Evolutionary conservation across 2,329 filamentous ascomycete genomes (phyloP), one percentile per base, ranked within the genome.

Genomic region (Tolypocladium tundrense): DNA sequence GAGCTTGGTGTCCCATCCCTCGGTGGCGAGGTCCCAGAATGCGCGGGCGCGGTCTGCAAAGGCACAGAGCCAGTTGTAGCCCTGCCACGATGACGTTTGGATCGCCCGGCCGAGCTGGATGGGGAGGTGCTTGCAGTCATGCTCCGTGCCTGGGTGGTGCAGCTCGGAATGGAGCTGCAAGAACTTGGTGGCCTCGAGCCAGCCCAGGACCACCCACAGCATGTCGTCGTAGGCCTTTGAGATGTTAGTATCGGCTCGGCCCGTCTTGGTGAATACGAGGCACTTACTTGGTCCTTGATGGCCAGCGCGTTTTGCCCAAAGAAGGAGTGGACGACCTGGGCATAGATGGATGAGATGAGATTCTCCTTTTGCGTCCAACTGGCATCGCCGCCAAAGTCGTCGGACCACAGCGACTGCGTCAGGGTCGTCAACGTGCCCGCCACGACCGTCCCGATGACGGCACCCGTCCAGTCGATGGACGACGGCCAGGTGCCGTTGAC

Each of bases 401-500:
- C 58, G 24, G 72, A 64, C 40, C 69, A 69, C 33, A 87, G 73
- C 13, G 83, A 84, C 55, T 75, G 78, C 40, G 88, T 88, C 57
- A 96, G 75, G n/a, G 88, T 86, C 19, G 80, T 83, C 19, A 94
- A 79, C 3, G 86, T 82, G 16, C 86, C 88, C 0, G 90, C 88
- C 41, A 96, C 74, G 58, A 93, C 85, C 0, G 92, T 96, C 50
- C 86, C 86, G 64, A 90, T 77, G 10, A 97, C 90, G 4, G 93
- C 92, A 21, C 86, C 87, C 0, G 93, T 97, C 93, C 93, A 97
- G 75, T 97, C 93, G 66, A 96, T 97, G 39, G 89, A 83, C 1
- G 80, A 79, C 0, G 91, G 90, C 90, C 92, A 97, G 33, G 85
- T 91, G 13, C 89, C 91, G 41, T 88, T 76, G 79, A 88, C 88